Evolutionary conservation across 352 stramenopile genomes (phyloP), one percentile per base, ranked within the genome.

Genomic region (Pythium phragmitis): DNA sequence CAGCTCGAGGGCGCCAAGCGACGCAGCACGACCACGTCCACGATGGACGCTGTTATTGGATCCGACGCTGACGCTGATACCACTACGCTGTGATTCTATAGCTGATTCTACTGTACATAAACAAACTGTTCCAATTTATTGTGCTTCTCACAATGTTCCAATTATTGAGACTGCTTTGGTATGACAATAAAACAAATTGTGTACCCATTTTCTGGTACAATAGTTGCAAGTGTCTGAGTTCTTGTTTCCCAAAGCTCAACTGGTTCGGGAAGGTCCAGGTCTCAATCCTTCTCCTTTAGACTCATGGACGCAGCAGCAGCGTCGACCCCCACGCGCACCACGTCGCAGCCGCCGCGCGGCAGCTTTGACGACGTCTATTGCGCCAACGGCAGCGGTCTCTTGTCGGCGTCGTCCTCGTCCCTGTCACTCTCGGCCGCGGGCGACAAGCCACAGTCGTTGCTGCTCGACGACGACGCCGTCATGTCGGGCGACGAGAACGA

Each of bases 331-430:
- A 46, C 39, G 39, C 39, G 39, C 39, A 6, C 39, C 34, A 6
- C 11, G 3, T 39, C 34, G 34, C 34, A 39, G 34, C 43, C 42
- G 17, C 46, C 50, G 41, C 60, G 46, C 34, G 61, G 61, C 53
- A 58, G 52, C 61, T 68, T 68, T 28, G 53, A 68, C 61, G 61
- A 63, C 61, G 61, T 68, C 12, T 63, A 62, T 37, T 47, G 49
- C 41, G 55, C 63, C 19, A 64, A 69, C 55, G 63, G 54, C 48
- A 64, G 41, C 23, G 63, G 54, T 8, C 41, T 68, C 45, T 53
- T 63, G 14, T 68, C 62, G 19, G 59, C 41, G 41, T 59, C 41
- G 39, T 54, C 60, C 21, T 50, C 60, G 37, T 61, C 43, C 43
- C 33, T 52, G 19, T 30, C 48, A 16, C 23, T 65, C 33, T 50